phyloP scores from a whole-genome alignment of 352 stramenopile genomes.

The Phytophthora nicotianae region DNA sequence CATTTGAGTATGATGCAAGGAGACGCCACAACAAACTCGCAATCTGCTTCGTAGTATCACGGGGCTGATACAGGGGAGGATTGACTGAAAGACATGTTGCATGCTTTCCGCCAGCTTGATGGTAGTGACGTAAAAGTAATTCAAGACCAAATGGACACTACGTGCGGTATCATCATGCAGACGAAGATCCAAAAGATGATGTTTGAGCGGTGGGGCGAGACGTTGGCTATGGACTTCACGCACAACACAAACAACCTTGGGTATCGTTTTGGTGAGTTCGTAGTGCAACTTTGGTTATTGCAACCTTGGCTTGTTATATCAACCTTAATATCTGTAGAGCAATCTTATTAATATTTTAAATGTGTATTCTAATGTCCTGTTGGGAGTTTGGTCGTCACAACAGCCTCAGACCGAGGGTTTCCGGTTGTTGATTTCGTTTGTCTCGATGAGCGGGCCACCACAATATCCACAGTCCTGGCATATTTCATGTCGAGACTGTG shows the following conservation, averaged over 20 bases:
- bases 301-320: background rate
- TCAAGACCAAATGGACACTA: conserved; percentile 26
- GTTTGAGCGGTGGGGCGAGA: conserved; percentile 27
- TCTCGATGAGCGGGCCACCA: background rate
- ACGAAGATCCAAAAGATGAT: conserved; percentile 22
- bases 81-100: conserved; percentile 14
- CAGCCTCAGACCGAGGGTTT: background rate
- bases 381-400: background rate
- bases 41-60: background rate
- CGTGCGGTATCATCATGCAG: conserved; percentile 15
- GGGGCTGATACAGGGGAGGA: conserved; percentile 8
- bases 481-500: conserved; percentile 1
- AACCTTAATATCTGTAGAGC: background rate
- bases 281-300: no score
- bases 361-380: background rate
- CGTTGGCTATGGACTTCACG: conserved; percentile 32
- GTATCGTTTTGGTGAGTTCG: conserved; percentile 25
- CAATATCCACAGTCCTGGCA: background rate
- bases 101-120: conserved; percentile 18
- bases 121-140: conserved; percentile 17
- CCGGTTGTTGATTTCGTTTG: background rate
- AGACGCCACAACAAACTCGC: background rate
- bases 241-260: conserved; percentile 27
- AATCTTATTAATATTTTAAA: background rate
- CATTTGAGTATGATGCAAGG: background rate